phyloP scores from a whole-genome alignment of 108 stramenopile species.

The Fragilaria radians region DNA sequence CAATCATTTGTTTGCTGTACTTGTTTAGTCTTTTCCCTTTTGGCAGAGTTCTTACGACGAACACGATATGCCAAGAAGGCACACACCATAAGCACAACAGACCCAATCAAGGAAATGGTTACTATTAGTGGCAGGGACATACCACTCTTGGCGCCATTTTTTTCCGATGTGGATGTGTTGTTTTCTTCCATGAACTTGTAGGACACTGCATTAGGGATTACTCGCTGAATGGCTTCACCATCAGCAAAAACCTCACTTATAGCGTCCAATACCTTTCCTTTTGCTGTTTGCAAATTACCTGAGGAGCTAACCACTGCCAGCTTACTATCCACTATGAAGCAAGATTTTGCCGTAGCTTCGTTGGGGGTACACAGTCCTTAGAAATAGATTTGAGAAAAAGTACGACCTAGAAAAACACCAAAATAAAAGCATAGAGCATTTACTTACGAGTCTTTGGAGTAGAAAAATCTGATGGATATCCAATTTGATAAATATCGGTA shows the following conservation, averaged over 20 bases:
- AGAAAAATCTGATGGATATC: no score
- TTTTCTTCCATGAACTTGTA: not conserved
- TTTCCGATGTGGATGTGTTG: not conserved
- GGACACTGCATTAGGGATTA: not conserved
- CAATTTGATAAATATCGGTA: no score
- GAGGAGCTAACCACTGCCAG: not conserved
- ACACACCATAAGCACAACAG: no score
- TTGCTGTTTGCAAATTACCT: not conserved
- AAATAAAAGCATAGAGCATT: no score
- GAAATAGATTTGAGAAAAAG: no score
- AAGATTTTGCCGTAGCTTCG: not conserved
- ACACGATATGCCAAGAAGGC: no score
- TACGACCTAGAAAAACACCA: no score
- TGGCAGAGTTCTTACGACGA: no score
- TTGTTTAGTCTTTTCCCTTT: no score
- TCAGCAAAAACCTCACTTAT: not conserved
- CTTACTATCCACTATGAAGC: not conserved
- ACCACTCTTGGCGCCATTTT: not conserved
- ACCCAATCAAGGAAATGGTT: no score
- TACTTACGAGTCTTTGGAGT: no score
- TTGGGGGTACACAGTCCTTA: not conserved
- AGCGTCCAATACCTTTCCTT: not conserved
- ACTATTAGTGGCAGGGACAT: not conserved
- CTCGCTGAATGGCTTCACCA: not conserved
- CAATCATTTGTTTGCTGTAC: no score